Evolutionary conservation across 2,329 filamentous ascomycete genomes (phyloP).

Genomic region (Helotiales sp.): DNA sequence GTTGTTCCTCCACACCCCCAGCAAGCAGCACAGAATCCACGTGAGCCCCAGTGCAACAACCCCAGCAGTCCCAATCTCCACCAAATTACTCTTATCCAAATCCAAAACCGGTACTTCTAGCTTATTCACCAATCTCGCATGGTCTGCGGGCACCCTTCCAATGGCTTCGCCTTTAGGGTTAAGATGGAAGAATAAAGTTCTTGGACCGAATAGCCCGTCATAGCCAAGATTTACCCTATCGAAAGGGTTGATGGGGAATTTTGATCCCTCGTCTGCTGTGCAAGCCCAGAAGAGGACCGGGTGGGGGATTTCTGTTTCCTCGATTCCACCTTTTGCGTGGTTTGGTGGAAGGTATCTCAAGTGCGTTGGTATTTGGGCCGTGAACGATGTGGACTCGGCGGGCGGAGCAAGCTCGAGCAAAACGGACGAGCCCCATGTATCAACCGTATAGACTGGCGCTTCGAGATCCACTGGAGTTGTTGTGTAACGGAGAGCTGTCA

Average conservation of each 20-base stretch:
- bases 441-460: slow-evolving; percentile 78
- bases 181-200: slow-evolving; percentile 83
- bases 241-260: slow-evolving; percentile 79
- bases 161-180: slow-evolving; percentile 42
- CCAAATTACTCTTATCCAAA: slow-evolving; percentile 47
- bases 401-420: slow-evolving; percentile 70
- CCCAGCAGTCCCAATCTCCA: slow-evolving; percentile 55
- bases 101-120: slow-evolving; percentile 67
- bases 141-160: too few relatives aligned
- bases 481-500: slow-evolving; percentile 66
- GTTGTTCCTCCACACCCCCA: slow-evolving; percentile 25
- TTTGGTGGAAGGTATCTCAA: slow-evolving; percentile 76
- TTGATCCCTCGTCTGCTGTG: slow-evolving; percentile 60
- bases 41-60: slow-evolving; percentile 63
- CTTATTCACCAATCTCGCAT: slow-evolving; percentile 47
- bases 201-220: slow-evolving; percentile 73
- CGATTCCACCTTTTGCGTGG: slow-evolving; percentile 47
- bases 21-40: slow-evolving; percentile 61
- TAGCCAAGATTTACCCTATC: slow-evolving; percentile 84
- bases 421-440: slow-evolving; percentile 76
- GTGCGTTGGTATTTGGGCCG: slow-evolving; percentile 75
- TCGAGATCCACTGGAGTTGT: slow-evolving; percentile 84
- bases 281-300: slow-evolving; percentile 93
- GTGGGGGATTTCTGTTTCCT: slow-evolving; percentile 66
- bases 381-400: slow-evolving; percentile 49